phyloP scores from a whole-genome alignment of 1,139 yeast genomes.

The Suhomyces bolitotheri region DNA sequence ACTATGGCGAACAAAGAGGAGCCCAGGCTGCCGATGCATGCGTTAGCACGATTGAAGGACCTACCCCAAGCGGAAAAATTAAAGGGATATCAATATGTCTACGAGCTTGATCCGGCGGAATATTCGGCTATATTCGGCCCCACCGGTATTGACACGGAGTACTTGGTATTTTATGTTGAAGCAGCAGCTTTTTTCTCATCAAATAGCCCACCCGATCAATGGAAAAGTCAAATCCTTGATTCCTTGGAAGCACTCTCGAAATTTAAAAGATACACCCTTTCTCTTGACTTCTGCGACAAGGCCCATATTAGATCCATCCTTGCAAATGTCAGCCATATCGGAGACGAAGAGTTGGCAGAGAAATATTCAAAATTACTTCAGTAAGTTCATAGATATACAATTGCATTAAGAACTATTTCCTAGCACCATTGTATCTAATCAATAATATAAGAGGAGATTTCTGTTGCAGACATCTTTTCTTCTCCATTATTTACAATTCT shows the following conservation, averaged over 20 bases:
- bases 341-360: constrained; percentile 2
- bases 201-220: constrained; percentile 17
- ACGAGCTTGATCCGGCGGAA: constrained; percentile 30
- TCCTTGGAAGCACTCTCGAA: constrained; percentile 23
- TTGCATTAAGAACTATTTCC: no score
- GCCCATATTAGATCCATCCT: constrained; percentile 8
- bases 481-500: constrained; percentile 40
- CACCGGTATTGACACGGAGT: constrained; percentile 60
- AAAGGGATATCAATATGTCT: constrained; percentile 43
- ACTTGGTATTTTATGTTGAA: constrained; percentile 53
- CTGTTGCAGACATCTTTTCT: no score
- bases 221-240: constrained; percentile 21
- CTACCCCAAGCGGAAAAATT: constrained; percentile 30
- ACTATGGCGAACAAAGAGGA: constrained; percentile 2
- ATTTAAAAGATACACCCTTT: constrained; percentile 27
- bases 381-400: no score
- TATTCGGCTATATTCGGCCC: constrained; percentile 37
- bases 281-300: constrained; percentile 22
- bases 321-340: constrained; percentile 5
- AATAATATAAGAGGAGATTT: no score
- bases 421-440: no score
- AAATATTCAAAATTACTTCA: constrained; percentile 7
- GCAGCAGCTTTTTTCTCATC: constrained; percentile 34
- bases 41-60: constrained; percentile 27
- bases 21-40: constrained; percentile 32